Percentiles rank a stretch among this genome's conserved stretches.
phyloP scores from a whole-genome alignment of 73 alveolate species.

The Blepharisma japonicum region DNA sequence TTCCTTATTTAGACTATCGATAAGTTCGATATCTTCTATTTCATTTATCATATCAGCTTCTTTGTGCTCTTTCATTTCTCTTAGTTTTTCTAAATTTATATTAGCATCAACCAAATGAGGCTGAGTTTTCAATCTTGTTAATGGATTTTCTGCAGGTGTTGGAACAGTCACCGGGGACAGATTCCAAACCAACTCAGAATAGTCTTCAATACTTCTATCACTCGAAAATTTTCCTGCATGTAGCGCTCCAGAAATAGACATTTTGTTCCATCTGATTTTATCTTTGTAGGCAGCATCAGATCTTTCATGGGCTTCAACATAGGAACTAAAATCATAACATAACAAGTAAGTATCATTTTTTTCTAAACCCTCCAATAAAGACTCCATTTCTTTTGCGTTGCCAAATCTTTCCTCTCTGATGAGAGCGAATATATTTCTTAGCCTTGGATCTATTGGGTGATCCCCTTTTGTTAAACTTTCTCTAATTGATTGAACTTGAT shows the following conservation, averaged over 20 bases:
- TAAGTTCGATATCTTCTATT: background rate
- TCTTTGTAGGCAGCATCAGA: conserved; percentile 55
- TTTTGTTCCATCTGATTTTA: conserved; percentile 49
- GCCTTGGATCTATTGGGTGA: conserved; percentile 62
- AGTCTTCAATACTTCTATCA: conserved; percentile 64
- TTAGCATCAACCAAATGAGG: conserved; percentile 37
- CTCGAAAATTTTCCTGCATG: conserved; percentile 57
- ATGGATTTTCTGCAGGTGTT: conserved; percentile 32
- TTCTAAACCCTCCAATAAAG: conserved; percentile 45
- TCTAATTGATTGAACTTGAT: conserved; percentile 68
- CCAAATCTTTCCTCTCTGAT: conserved; percentile 75
- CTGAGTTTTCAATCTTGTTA: conserved; percentile 54
- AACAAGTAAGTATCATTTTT: conserved; percentile 65
- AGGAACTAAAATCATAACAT: conserved; percentile 69
- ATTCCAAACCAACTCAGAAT: conserved; percentile 67
- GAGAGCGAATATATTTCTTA: conserved; percentile 73
- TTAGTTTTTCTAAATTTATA: background rate
- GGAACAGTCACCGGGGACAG: conserved; percentile 19
- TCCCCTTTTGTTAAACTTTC: conserved; percentile 39
- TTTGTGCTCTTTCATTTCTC: background rate
- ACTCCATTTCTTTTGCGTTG: conserved; percentile 61
- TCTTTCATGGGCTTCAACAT: conserved; percentile 64
- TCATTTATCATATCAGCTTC: background rate
- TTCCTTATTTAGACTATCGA: too few relatives aligned
- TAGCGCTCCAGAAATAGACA: conserved; percentile 53